Evolutionary conservation across 148 eudicot species (phyloP).

Genomic region (Cornus controversa): DNA sequence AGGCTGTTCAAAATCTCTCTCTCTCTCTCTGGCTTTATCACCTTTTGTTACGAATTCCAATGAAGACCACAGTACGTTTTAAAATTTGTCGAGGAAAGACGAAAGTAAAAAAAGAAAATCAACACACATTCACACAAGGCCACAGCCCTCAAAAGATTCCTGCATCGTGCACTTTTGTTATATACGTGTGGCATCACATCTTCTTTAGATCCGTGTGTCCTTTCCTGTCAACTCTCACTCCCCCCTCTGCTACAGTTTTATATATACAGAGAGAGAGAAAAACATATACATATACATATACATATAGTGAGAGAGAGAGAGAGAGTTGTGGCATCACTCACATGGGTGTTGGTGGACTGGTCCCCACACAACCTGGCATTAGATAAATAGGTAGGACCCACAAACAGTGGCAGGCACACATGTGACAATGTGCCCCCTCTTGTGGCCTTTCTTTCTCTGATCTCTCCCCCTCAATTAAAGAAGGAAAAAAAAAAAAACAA

Average conservation of each 20-base stretch:
- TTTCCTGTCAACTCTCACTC: conserved; percentile 2
- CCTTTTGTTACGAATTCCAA: background rate
- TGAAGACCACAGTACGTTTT: background rate
- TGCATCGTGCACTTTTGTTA: conserved; percentile 15
- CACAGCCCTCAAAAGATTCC: conserved; percentile 14
- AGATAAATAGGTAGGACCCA: conserved; percentile 25
- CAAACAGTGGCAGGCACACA: conserved; percentile 21
- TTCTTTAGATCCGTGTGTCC: conserved; percentile 4
- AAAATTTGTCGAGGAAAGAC: too few relatives aligned
- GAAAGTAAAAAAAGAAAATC: background rate
- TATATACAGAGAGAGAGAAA: too few relatives aligned
- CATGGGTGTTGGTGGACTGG: conserved; percentile 27
- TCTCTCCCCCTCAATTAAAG: background rate
- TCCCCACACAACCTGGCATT: conserved; percentile 13
- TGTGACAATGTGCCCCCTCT: conserved; percentile 20
- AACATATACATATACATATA: too few relatives aligned
- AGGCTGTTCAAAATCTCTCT: background rate
- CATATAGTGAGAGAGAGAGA: background rate
- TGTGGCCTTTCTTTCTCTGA: conserved; percentile 11
- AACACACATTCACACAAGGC: background rate
- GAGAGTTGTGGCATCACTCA: conserved; percentile 9
- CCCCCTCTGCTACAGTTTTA: background rate
- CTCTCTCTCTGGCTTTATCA: background rate
- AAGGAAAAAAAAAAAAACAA: background rate
- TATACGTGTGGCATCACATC: conserved; percentile 24